Conservation (phyloP, 108 stramenopile genomes). For the Cyclostephanos invisitatus region DNA sequence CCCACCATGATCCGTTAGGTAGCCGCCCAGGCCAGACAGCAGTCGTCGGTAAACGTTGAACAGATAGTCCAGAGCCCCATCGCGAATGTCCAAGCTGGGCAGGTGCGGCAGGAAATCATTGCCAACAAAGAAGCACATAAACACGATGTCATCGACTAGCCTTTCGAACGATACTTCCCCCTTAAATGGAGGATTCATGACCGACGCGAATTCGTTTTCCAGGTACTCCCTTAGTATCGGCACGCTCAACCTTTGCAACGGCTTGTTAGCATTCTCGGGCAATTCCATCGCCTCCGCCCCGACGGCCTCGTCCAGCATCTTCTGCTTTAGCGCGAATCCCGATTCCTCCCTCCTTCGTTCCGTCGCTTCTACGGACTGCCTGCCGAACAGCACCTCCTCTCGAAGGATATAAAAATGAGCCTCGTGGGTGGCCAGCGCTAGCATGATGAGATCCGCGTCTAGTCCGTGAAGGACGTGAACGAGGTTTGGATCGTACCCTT, state of each 20-base stretch:
- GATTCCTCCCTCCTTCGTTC: constrained; percentile 73
- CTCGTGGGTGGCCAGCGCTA: constrained; percentile 98
- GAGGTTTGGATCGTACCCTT: constrained; percentile 94
- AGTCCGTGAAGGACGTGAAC: constrained; percentile 96
- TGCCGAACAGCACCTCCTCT: constrained; percentile 91
- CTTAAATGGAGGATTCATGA: constrained; percentile 63
- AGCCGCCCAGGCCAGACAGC: constrained; percentile 90
- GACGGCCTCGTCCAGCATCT: constrained; percentile 74
- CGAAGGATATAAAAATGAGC: constrained; percentile 96
- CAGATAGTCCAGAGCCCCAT: constrained; percentile 90
- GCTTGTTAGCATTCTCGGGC: constrained; percentile 77
- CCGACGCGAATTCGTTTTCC: constrained; percentile 77
- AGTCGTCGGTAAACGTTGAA: constrained; percentile 90
- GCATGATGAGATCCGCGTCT: constrained; percentile 99
- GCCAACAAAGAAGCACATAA: constrained; percentile 98
- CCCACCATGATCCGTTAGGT: constrained; percentile 95
- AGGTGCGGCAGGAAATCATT: constrained; percentile 95
- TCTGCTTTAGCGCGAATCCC: constrained; percentile 72
- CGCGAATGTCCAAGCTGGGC: constrained; percentile 93
- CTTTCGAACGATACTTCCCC: constrained; percentile 85
- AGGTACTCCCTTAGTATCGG: constrained; percentile 96
- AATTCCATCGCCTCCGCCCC: constrained; percentile 74
- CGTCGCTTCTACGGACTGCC: constrained; percentile 65
- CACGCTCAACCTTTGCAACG: constrained; percentile 81
- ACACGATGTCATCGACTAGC: constrained; percentile 97